These are phyloP conservation scores for Neurospora sp. DNA, from an alignment of 495 filamentous ascomycete species.

Conservation along the genomic window DNA sequence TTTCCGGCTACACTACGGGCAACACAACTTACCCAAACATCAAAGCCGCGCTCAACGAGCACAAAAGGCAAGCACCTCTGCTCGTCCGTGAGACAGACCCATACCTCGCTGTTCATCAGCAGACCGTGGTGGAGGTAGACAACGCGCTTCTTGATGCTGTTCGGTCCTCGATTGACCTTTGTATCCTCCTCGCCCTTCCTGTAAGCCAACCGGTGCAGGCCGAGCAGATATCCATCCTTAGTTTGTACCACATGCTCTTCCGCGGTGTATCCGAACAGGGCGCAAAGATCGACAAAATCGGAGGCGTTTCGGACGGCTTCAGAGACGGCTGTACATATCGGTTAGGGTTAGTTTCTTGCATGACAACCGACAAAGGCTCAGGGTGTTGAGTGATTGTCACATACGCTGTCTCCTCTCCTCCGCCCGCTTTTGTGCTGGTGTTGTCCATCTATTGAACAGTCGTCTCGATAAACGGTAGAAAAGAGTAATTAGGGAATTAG, in stretches of 20 bases:
- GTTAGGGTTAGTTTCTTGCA: not conserved
- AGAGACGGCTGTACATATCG: slow-evolving; percentile 32
- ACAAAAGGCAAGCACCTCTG: slow-evolving; percentile 80
- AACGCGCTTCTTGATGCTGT: slow-evolving; percentile 69
- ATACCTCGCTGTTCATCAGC: slow-evolving; percentile 98
- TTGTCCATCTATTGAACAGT: slow-evolving; percentile 69
- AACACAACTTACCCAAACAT: slow-evolving; percentile 69
- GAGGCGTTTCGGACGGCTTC: slow-evolving; percentile 54
- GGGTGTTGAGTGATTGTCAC: slow-evolving; percentile 2
- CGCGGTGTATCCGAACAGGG: slow-evolving; percentile 77
- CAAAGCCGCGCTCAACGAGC: slow-evolving; percentile 84
- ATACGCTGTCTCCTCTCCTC: slow-evolving; percentile 47
- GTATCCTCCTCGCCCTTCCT: slow-evolving; percentile 66
- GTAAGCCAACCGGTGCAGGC: slow-evolving; percentile 79
- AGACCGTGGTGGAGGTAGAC: slow-evolving; percentile 94
- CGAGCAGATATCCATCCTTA: slow-evolving; percentile 84
- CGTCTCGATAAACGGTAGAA: slow-evolving; percentile 74
- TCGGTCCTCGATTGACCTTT: slow-evolving; percentile 60
- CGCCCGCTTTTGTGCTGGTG: slow-evolving; percentile 53
- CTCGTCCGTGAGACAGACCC: slow-evolving; percentile 85
- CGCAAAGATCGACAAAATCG: slow-evolving; percentile 88
- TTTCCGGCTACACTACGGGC: not conserved
- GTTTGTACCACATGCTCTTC: slow-evolving; percentile 97
- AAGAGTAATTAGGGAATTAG: slow-evolving; percentile 68
- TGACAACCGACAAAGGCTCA: not conserved